Evolutionary conservation across 352 stramenopile genomes (phyloP).

Genomic region (Pythium volutum): DNA sequence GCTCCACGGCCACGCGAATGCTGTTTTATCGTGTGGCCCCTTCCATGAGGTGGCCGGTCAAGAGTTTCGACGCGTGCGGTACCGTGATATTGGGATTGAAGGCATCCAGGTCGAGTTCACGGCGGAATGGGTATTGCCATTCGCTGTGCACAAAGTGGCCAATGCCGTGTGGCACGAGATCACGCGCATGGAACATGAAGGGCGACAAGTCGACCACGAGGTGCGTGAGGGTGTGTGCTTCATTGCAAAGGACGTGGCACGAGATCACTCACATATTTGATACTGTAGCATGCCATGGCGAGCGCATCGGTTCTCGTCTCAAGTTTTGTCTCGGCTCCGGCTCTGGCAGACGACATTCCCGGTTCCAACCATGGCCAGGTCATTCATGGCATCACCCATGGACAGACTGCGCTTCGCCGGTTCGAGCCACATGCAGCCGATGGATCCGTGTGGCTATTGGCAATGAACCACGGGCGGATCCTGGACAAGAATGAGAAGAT

Average conservation of each 20-base stretch:
- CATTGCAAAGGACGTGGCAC: no score
- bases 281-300: background rate
- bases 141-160: background rate
- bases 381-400: background rate
- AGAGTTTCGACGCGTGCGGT: background rate
- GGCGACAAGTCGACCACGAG: background rate
- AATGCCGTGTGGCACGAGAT: conserved; percentile 3
- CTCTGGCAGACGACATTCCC: background rate
- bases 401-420: conserved; percentile 5
- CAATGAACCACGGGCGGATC: conserved; percentile 3
- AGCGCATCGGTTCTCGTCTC: background rate
- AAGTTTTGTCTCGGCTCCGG: conserved; percentile 7
- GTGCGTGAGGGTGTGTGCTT: background rate
- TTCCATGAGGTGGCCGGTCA: background rate
- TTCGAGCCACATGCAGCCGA: background rate
- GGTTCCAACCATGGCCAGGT: conserved; percentile 8
- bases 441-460: background rate
- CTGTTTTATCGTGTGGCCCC: background rate
- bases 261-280: background rate
- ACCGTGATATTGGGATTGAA: background rate
- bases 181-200: conserved; percentile 6
- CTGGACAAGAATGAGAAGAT: background rate
- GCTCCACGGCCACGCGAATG: background rate
- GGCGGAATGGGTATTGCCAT: conserved; percentile 1
- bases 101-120: conserved; percentile 8